phyloP scores from a whole-genome alignment of 2,329 filamentous ascomycete genomes.

The Amauroascus verrucosus region DNA sequence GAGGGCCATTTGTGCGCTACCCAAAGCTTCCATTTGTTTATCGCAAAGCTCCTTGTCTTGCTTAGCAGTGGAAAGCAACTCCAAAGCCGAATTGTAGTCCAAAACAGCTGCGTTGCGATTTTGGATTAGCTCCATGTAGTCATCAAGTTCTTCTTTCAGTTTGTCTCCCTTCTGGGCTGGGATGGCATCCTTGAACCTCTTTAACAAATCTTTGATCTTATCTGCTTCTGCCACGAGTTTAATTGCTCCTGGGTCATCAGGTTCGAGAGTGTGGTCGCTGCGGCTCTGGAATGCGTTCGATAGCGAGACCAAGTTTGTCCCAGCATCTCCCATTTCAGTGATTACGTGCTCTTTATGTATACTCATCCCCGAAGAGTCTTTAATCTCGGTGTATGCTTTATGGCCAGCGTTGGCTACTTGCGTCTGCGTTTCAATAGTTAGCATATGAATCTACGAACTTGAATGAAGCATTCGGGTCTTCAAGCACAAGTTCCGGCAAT shows the following conservation, averaged over 20 bases:
- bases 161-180: background rate
- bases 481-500: background rate
- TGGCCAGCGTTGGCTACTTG: background rate
- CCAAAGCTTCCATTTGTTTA: constrained; percentile 1
- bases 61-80: background rate
- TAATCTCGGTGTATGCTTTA: background rate
- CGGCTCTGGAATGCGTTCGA: background rate
- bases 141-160: constrained; percentile 1
- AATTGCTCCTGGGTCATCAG: background rate
- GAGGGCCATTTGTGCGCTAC: background rate
- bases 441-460: too few relatives aligned
- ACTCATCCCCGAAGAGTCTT: background rate
- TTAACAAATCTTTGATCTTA: background rate
- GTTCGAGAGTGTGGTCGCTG: background rate
- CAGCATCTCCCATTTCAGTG: background rate
- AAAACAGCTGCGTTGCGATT: constrained; percentile 1
- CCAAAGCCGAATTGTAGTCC: constrained; percentile 1
- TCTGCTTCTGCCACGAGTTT: constrained; percentile 1
- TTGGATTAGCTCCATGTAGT: constrained; percentile 1
- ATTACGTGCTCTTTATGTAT: constrained; percentile 1
- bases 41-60: background rate
- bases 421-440: background rate
- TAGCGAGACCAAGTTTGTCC: background rate
- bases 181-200: constrained; percentile 1
- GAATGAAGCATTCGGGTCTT: background rate